phyloP scores from a whole-genome alignment of 352 stramenopile species.

The Globisporangium spiculum region DNA sequence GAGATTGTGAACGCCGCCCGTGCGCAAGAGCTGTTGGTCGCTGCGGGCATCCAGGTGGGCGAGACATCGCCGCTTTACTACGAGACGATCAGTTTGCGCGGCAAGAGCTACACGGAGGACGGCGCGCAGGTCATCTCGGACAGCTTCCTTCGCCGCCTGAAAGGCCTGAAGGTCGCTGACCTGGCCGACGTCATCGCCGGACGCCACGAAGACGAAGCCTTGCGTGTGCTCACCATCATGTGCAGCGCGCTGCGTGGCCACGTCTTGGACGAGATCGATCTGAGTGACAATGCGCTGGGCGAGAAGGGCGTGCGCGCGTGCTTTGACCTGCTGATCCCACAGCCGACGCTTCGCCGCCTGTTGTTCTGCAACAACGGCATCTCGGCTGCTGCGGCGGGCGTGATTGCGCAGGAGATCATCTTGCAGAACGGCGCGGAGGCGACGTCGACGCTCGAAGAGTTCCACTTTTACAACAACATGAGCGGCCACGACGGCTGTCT shows the following conservation, averaged over 20 bases:
- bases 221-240: constrained; percentile 84
- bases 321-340: constrained; percentile 69
- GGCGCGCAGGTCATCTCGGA: constrained; percentile 57
- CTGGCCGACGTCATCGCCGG: constrained; percentile 92
- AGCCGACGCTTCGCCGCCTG: constrained; percentile 54
- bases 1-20: constrained; percentile 70
- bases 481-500: constrained; percentile 67
- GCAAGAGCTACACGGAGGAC: constrained; percentile 77
- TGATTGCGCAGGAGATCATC: constrained; percentile 70
- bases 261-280: constrained; percentile 82
- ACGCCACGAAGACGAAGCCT: constrained; percentile 85
- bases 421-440: constrained; percentile 50
- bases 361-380: constrained; percentile 83
- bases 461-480: constrained; percentile 89
- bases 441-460: constrained; percentile 56
- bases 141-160: constrained; percentile 46
- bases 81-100: constrained; percentile 55
- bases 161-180: constrained; percentile 66
- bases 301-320: constrained; percentile 77
- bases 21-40: constrained; percentile 42
- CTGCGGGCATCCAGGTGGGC: constrained; percentile 35
- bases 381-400: constrained; percentile 51
- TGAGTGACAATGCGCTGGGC: constrained; percentile 77
- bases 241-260: constrained; percentile 72
- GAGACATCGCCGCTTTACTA: constrained; percentile 44